Conservation (phyloP, 345 rosid genomes). For the Draba incana region DNA sequence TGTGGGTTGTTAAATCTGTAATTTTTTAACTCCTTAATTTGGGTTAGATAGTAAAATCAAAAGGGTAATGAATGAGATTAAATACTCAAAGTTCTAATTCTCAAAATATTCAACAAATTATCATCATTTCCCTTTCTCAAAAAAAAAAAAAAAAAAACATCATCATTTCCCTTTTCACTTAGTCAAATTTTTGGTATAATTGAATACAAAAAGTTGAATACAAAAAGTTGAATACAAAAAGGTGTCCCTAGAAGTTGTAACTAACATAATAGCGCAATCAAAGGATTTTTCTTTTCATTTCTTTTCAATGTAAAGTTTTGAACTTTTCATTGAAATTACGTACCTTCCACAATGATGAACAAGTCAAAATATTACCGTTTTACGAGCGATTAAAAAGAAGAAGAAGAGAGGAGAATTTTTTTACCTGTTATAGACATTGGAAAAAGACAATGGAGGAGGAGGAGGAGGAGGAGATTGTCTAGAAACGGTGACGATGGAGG, state of each 20-base stretch:
- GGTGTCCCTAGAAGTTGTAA: constrained; percentile 12
- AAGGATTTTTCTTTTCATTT: constrained; percentile 44
- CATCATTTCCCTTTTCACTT: constrained; percentile 42
- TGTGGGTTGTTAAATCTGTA: constrained; percentile 17
- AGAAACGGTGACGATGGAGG: constrained; percentile 15
- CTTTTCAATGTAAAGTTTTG: constrained; percentile 22
- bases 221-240: constrained; percentile 45
- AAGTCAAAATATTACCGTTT: neutral
- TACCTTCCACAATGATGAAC: constrained; percentile 10
- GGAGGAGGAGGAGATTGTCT: constrained; percentile 25
- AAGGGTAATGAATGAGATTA: constrained; percentile 46
- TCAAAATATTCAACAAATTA: constrained; percentile 48
- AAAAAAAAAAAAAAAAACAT: constrained; percentile 27
- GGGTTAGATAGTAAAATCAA: constrained; percentile 29
- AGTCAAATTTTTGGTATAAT: constrained; percentile 46
- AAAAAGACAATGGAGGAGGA: constrained; percentile 20
- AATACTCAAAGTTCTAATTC: constrained; percentile 44
- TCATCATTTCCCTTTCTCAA: constrained; percentile 42
- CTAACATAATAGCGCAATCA: constrained; percentile 58
- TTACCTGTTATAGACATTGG: constrained; percentile 28
- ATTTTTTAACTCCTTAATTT: neutral
- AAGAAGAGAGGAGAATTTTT: neutral
- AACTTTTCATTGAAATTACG: constrained; percentile 42
- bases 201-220: constrained; percentile 43
- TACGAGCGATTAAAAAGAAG: neutral